Evolutionary conservation across 2,329 filamentous ascomycete genomes (phyloP).

Genomic region (Penicillium sumatraense): DNA sequence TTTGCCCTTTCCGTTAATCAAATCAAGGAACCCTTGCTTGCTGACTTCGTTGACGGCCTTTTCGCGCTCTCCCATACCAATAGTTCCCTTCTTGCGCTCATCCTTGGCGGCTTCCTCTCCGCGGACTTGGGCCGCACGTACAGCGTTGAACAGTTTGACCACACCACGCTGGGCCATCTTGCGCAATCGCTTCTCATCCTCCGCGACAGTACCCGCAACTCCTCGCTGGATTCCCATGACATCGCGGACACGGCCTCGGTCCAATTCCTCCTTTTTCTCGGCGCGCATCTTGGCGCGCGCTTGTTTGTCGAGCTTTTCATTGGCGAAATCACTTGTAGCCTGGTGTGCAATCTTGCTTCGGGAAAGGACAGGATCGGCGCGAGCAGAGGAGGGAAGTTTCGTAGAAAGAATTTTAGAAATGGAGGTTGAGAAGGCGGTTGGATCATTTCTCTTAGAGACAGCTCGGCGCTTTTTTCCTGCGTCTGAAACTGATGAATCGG

Average conservation of each 20-base stretch:
- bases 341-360: conserved; percentile 76
- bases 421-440: conserved; percentile 85
- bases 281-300: conserved; percentile 78
- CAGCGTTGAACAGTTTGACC: conserved; percentile 94
- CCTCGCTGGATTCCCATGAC: conserved; percentile 69
- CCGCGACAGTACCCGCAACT: conserved; percentile 59
- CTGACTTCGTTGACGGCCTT: conserved; percentile 95
- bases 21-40: conserved; percentile 91
- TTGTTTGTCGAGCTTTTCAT: conserved; percentile 79
- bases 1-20: conserved; percentile 69
- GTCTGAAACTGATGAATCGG: conserved; percentile 47
- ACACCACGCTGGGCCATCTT: conserved; percentile 94
- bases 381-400: conserved; percentile 80
- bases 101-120: conserved; percentile 73
- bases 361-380: conserved; percentile 87
- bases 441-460: conserved; percentile 81
- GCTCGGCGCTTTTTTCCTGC: conserved; percentile 44
- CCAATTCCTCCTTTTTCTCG: conserved; percentile 76
- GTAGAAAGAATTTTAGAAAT: conserved; percentile 91
- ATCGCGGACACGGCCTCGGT: conserved; percentile 88
- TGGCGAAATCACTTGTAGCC: conserved; percentile 72
- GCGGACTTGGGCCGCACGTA: conserved; percentile 88
- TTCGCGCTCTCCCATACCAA: conserved; percentile 79
- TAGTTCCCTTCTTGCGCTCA: conserved; percentile 70
- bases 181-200: conserved; percentile 77